Conservation (phyloP, 2,329 filamentous ascomycete genomes). For the Akanthomyces muscarius region DNA sequence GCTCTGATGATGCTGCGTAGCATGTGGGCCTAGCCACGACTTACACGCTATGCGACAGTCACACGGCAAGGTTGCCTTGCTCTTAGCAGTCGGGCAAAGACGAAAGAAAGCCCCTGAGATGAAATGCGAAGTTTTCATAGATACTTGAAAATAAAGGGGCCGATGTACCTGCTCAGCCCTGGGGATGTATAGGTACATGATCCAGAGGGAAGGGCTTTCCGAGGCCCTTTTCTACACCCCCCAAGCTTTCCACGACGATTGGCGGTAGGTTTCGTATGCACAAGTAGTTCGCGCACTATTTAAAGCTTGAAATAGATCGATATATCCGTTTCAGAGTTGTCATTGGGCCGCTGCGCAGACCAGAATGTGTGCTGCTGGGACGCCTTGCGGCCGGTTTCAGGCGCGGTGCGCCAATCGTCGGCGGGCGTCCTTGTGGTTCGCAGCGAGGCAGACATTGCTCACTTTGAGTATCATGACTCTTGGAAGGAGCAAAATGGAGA, state of each 20-base stretch:
- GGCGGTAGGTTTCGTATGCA: background rate
- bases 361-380: background rate
- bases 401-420: background rate
- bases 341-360: background rate
- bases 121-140: background rate
- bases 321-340: background rate
- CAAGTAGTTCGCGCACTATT: background rate
- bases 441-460: background rate
- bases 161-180: background rate
- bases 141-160: no score
- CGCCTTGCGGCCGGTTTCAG: background rate
- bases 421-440: background rate
- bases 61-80: background rate
- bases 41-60: constrained; percentile 5
- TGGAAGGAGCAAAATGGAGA: background rate
- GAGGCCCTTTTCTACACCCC: background rate
- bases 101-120: background rate
- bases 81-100: background rate
- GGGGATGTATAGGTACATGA: constrained; percentile 5
- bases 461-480: background rate
- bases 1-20: constrained; percentile 6
- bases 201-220: background rate
- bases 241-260: background rate
- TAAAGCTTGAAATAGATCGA: background rate
- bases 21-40: constrained; percentile 1